Base-by-base conservation (phyloP, 1,139 yeast species). In the Nakaseomyces bracarensis region DNA sequence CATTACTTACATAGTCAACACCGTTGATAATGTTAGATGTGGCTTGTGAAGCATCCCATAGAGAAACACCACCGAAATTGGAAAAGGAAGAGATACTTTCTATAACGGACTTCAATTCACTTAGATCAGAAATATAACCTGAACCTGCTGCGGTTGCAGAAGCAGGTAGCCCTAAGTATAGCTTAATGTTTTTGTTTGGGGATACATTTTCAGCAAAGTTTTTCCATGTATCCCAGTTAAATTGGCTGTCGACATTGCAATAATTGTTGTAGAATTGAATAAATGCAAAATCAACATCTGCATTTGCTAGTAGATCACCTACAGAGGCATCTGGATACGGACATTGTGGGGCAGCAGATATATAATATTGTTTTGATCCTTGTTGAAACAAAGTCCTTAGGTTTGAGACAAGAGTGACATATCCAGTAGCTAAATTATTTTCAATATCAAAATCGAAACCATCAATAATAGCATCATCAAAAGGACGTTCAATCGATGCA, bases 341-440 rank as follows among this genome's bases (percentile, higher is more conserved):
- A 68, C 97, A 89, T 68, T 89, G 97, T 21, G 97, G 97, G 49
- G 97, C 95, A 49, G 96, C 96, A 42, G 95, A 77, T 39, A 89
- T 68, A 62, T 83, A 87, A 66, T 83, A 89, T 13, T 64, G 56
- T 61, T 75, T 80, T 16, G 82, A 69, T 54, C 79, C 80, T 18
- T 67, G 60, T 15, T 67, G 66, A 54, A 74, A 85, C 47, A 74
- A 67, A 11, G 59, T 53, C 67, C 91, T 79, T 54, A 89, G 70
- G 46, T 71, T 71, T 9, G 61, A 70, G 20, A 77, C 85, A 46
- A 81, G 65, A 26, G 85, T 81, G 41, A 74, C 74, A 49, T 75
- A 75, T 21, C 89, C 89, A 3, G 67, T 63, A 42, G 67, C 66
- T 36, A 63, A 56, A 44, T 71, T 70, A 58, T 72, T 72, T 61